Base-by-base conservation (phyloP, 352 stramenopile genomes). In the Phytopythium ostracodes region DNA sequence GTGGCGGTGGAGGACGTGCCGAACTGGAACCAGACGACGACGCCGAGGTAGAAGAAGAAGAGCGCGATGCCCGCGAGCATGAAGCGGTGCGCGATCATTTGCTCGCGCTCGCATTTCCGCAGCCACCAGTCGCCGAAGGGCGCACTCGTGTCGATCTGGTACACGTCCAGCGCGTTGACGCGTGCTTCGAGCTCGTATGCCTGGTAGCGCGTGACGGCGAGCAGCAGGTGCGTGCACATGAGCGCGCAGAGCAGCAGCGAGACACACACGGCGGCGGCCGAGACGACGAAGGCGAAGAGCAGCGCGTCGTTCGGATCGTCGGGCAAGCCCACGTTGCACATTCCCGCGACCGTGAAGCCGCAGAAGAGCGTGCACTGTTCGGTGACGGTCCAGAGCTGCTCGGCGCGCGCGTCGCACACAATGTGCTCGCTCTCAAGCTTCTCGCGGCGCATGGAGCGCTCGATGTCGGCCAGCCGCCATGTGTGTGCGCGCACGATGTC, bases 11-110 rank as follows among this genome's bases (percentile, higher is more conserved):
- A 86, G 22, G 63, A 31, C 60, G 66, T 68, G 63, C 79, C 67
- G 68, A 90, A 93, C 60, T 90, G 79, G 58, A 93, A 75, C 84
- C 84, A 91, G 27, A 68, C 68, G n/a, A 90, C 63, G 9, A 75
- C 49, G 1, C 69, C 75, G 14, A 93, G 62, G 57, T 88, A 88
- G 18, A 89, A 68, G 63, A 91, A 89, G 72, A 91, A 93, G 55
- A 87, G 65, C 33, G 79, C 70, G 53, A 91, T 71, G 46, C 84
- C 84, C 7, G 81, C 51, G 40, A 84, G 71, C 71, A 93, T 73
- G 59, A 91, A 80, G 64, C 86, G 85, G 78, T 90, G 89, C 29
- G 84, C 81, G 4, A 63, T 75, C 67, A 88, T 76, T 70, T 87
- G 77, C 62, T 93, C 77, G 60, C 73, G 72, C 66, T 92, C 84